A percentile compares a stretch with the other conserved stretches of the same genome.
Evolutionary conservation across 164 flowering plant genomes (phyloP).

Genomic region (Pachysandra terminalis): DNA sequence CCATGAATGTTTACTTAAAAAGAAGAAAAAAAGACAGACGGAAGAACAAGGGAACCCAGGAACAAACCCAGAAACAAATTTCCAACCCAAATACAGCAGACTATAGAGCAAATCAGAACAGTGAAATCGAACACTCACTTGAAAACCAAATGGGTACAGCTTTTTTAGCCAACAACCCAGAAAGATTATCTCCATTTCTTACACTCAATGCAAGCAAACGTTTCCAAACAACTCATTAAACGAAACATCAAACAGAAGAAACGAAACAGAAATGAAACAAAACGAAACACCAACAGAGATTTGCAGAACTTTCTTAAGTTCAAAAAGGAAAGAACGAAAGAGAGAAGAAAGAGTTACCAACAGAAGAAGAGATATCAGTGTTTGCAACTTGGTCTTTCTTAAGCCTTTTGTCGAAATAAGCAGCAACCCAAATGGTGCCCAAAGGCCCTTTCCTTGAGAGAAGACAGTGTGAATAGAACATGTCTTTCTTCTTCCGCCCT

Average conservation of each 20-base stretch:
- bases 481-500: slow-evolving; percentile 10
- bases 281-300: not conserved
- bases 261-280: not conserved
- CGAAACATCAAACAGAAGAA: too few species aligned
- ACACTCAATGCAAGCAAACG: not conserved
- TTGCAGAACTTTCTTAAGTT: not conserved
- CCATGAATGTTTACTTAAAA: too few species aligned
- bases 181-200: not conserved
- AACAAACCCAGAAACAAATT: not conserved
- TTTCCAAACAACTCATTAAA: too few species aligned
- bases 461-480: slow-evolving; percentile 58
- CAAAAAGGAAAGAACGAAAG: not conserved
- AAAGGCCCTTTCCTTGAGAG: slow-evolving; percentile 63
- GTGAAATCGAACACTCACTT: not conserved
- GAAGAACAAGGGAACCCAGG: not conserved
- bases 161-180: slow-evolving; percentile 2
- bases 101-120: not conserved
- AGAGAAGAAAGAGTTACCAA: slow-evolving; percentile 44
- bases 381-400: slow-evolving; percentile 54
- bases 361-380: slow-evolving; percentile 61
- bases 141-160: not conserved
- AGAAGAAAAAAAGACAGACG: not conserved
- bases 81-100: not conserved
- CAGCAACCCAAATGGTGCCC: slow-evolving; percentile 74
- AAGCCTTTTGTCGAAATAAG: slow-evolving; percentile 63